Conservation (phyloP, 306 rosid genomes). For the Ormosia emarginata region DNA sequence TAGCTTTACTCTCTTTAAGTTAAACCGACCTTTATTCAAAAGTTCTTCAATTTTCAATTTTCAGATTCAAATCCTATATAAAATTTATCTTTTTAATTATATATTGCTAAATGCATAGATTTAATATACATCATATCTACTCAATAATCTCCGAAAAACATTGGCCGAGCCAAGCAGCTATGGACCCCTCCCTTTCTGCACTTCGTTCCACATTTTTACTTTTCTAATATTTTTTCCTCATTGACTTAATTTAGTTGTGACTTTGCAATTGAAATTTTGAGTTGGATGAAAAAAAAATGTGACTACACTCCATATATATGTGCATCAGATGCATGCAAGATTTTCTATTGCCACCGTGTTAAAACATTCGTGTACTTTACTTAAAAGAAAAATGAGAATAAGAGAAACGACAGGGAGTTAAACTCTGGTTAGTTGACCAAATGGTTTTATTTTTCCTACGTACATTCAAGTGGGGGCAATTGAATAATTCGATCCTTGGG, state of each 20-base stretch:
- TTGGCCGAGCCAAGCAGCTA: not conserved
- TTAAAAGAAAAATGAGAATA: not conserved
- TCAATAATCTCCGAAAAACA: not conserved
- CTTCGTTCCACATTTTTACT: not conserved
- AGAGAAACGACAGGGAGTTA: not conserved
- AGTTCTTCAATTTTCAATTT: too few species aligned
- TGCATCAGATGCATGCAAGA: not conserved
- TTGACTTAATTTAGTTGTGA: not conserved
- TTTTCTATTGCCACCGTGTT: not conserved
- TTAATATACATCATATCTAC: not conserved
- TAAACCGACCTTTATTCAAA: too few species aligned
- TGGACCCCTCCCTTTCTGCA: not conserved
- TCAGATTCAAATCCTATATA: too few species aligned
- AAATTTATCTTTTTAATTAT: too few species aligned
- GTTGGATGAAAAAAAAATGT: not conserved
- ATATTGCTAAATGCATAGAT: not conserved
- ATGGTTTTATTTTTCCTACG: not conserved
- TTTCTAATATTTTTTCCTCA: not conserved
- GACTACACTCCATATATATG: not conserved
- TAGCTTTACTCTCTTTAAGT: too few species aligned
- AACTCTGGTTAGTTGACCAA: not conserved
- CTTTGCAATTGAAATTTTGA: not conserved
- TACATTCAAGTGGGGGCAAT: conserved; percentile 20
- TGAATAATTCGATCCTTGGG: conserved; percentile 13
- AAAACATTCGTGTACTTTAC: not conserved